These are phyloP conservation scores for Alternaria sp. DNA, from an alignment of 2,329 filamentous ascomycete species.

Conservation along the genomic window DNA sequence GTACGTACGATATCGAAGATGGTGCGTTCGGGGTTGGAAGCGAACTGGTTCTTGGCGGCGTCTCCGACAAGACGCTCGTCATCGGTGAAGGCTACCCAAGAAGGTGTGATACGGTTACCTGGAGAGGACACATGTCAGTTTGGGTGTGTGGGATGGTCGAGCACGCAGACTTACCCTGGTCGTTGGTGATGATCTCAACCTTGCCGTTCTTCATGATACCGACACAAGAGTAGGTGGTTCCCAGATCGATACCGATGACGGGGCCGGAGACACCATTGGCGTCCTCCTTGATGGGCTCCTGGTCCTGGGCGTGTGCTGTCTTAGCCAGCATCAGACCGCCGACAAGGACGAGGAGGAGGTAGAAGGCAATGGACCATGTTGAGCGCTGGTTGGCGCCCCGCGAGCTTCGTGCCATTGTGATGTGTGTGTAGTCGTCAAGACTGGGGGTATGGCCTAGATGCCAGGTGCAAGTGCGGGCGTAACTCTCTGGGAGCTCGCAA, in stretches of 20 bases:
- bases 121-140: constrained; percentile 31
- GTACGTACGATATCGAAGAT: constrained; percentile 53
- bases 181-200: constrained; percentile 54
- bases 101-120: constrained; percentile 58
- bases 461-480: constrained; percentile 24
- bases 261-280: constrained; percentile 53
- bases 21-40: constrained; percentile 57
- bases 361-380: constrained; percentile 88
- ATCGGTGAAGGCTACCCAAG: constrained; percentile 95
- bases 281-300: constrained; percentile 69
- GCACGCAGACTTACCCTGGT: constrained; percentile 43
- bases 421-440: constrained; percentile 27
- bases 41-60: constrained; percentile 63
- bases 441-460: constrained; percentile 19
- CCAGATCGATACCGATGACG: constrained; percentile 82
- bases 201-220: constrained; percentile 66
- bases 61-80: constrained; percentile 97
- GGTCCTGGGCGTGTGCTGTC: constrained; percentile 73
- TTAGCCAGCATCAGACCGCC: constrained; percentile 84
- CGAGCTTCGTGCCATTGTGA: constrained; percentile 66
- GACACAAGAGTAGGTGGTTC: constrained; percentile 93
- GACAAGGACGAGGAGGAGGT: constrained; percentile 86
- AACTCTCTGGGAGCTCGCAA: constrained; percentile 35
- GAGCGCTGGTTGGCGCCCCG: constrained; percentile 72
- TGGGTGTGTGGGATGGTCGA: not conserved